Conservation (phyloP, 768 basidiomycete species). For the Cyclocybe aegerita region DNA sequence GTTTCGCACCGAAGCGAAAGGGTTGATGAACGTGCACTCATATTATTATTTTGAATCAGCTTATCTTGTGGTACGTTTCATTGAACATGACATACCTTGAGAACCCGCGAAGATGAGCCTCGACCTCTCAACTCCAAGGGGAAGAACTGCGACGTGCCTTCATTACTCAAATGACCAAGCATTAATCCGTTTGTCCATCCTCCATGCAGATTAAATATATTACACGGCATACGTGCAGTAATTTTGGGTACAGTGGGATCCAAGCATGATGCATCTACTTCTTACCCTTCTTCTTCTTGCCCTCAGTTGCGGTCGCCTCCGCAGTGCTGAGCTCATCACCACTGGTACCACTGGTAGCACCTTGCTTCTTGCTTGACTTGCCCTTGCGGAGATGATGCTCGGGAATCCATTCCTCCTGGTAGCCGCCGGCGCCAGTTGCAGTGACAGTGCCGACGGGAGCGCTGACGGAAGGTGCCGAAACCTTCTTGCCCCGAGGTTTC, state of each 20-base stretch:
- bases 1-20: no score
- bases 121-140: no score
- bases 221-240: slow-evolving; percentile 9
- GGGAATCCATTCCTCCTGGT: slow-evolving; percentile 93
- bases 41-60: no score
- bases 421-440: slow-evolving; percentile 66
- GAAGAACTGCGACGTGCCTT: no score
- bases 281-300: slow-evolving; percentile 54
- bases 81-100: no score
- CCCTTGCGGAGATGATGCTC: slow-evolving; percentile 78
- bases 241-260: slow-evolving; percentile 16
- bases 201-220: background rate
- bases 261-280: slow-evolving; percentile 29
- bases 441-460: slow-evolving; percentile 58
- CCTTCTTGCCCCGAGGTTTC: slow-evolving; percentile 50
- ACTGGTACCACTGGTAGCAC: slow-evolving; percentile 43
- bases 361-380: slow-evolving; percentile 50
- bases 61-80: no score
- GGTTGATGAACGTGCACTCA: no score
- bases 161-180: no score
- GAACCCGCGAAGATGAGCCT: no score
- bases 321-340: slow-evolving; percentile 68
- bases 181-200: no score
- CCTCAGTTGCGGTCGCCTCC: slow-evolving; percentile 65
- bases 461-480: slow-evolving; percentile 42